Percentiles rank a stretch among this genome's conserved stretches.
These are phyloP conservation scores for Camellia lanceoleosa DNA, from an alignment of 148 eudicot species.

Conservation along the genomic window DNA sequence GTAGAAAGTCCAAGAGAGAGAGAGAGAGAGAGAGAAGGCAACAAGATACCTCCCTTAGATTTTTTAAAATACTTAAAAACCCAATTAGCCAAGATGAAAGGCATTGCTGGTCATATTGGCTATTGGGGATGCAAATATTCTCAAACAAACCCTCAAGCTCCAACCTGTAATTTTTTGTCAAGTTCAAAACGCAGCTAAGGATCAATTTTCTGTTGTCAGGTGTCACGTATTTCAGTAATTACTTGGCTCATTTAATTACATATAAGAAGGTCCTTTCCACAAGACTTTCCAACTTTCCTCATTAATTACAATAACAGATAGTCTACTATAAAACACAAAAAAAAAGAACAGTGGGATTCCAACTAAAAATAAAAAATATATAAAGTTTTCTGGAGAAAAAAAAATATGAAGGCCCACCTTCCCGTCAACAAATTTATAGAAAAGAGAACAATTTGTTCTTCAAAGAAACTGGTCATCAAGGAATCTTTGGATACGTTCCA, in stretches of 20 bases:
- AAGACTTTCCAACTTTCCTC: conserved; percentile 2
- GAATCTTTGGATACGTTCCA: not conserved
- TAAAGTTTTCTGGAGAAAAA: not conserved
- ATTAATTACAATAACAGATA: not conserved
- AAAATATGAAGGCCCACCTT: not conserved
- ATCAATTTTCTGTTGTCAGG: not conserved
- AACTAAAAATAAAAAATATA: not conserved
- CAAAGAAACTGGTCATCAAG: not conserved
- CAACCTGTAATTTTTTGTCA: not conserved
- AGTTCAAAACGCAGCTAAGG: not conserved
- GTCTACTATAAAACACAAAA: not conserved
- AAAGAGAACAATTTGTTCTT: not conserved
- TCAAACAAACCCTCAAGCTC: no score
- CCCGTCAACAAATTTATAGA: not conserved
- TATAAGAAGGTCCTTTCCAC: not conserved
- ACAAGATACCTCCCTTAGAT: not conserved
- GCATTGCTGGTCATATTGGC: not conserved
- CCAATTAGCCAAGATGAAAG: not conserved
- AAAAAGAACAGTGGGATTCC: not conserved
- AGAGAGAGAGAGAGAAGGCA: no score
- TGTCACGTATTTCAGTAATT: not conserved
- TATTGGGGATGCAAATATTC: no score
- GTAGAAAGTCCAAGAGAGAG: no score
- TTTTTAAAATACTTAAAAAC: not conserved
- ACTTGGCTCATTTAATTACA: not conserved